Evolutionary conservation across 2,329 filamentous ascomycete species (phyloP), one percentile per base, ranked within the genome.

Genomic region (Beauveria australis): DNA sequence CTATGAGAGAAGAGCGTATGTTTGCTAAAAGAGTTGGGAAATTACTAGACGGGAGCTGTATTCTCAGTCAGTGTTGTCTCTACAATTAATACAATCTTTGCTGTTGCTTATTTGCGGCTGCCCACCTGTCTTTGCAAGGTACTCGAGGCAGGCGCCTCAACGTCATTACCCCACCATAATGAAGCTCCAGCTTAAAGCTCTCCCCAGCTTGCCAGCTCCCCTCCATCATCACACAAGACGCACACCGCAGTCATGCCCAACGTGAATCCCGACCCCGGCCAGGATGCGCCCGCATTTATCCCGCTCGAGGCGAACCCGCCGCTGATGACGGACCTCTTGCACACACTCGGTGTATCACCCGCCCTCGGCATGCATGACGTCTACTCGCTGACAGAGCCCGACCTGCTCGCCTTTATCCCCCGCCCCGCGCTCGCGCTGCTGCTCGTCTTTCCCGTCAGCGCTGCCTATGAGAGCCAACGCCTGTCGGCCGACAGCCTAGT

Each of bases 351-450:
- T 64, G 85, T 97, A 60, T 89, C 89, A n/a, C 70, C 76, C n/a
- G 79, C 82, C 28, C 82, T 97, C 51, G 81, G 84, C 68, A 87
- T 96, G 75, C 88, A 95, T 79, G 93, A 97, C 75, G 91, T 97
- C 73, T 97, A 88, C 82, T 92, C 88, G 66, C 87, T 97, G 70
- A 88, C 89, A 65, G 92, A 97, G 57, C 86, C 89, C 0, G 87
- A 92, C 57, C 83, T 97, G 44, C 85, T 97, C 56, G 83, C 86
- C 63, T 92, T 96, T 74, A 85, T 97, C 44, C 92, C 94, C 0
- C 89, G 92, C 1, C 94, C 94, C 2, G 89, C 91, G 2, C 83
- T 92, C 65, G 93, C 93, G 6, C 84, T 97, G 18, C 86, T 97
- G 37, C 88, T 97, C 67, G 92, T 97, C 65, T 96, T 97, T 74